Evolutionary conservation across 2,329 filamentous ascomycete species (phyloP).

Genomic region (Beauveria scarabaeidicola): DNA sequence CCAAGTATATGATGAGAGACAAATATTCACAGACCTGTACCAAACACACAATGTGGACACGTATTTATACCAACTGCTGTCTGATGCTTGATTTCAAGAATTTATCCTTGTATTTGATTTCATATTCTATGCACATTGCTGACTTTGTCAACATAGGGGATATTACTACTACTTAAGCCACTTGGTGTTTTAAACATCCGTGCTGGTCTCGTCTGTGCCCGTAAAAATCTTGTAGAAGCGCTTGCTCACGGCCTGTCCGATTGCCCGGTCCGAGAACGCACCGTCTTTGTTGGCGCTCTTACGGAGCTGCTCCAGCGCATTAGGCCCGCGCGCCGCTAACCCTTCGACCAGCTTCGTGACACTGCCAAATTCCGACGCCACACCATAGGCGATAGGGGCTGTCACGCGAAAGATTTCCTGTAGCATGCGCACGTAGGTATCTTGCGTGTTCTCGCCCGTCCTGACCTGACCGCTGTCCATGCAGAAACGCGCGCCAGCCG

Average conservation of each 20-base stretch:
- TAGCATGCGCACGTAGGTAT: conserved; percentile 68
- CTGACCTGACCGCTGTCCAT: conserved; percentile 73
- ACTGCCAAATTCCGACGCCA: conserved; percentile 51
- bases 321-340: conserved; percentile 50
- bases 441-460: conserved; percentile 53
- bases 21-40: conserved; percentile 78
- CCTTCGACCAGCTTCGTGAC: conserved; percentile 50
- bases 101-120: conserved; percentile 12
- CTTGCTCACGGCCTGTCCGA: conserved; percentile 51
- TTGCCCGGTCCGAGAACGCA: conserved; percentile 40
- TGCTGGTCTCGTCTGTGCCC: conserved; percentile 45
- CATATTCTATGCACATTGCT: conserved; percentile 4
- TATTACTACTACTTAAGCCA: not conserved
- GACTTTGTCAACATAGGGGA: conserved; percentile 1
- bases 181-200: conserved; percentile 35
- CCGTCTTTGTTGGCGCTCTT: conserved; percentile 52
- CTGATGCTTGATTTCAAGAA: conserved; percentile 40
- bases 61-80: conserved; percentile 74
- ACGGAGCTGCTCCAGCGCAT: conserved; percentile 51
- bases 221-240: conserved; percentile 54
- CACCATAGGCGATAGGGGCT: conserved; percentile 61
- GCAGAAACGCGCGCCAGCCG: conserved; percentile 57
- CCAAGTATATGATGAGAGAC: conserved; percentile 55
- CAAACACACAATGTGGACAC: conserved; percentile 61
- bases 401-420: conserved; percentile 68